phyloP scores from a whole-genome alignment of 257 asterid species.

The Scutellaria minor region DNA sequence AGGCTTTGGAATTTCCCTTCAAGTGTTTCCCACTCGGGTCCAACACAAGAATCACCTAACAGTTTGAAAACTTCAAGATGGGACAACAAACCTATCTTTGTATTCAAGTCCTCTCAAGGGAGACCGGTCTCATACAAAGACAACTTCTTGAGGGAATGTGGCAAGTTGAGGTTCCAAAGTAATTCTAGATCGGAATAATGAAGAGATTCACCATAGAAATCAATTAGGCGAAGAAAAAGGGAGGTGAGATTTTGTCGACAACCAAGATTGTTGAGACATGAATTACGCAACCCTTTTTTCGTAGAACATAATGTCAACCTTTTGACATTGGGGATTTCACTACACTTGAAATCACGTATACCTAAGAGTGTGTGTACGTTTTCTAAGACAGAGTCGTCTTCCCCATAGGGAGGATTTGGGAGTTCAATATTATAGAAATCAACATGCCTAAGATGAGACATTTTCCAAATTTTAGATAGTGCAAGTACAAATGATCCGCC shows the following conservation, averaged over 20 bases:
- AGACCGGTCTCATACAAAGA: neutral
- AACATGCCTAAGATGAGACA: neutral
- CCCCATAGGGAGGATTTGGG: too few relatives aligned
- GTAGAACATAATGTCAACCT: neutral
- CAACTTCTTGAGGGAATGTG: neutral
- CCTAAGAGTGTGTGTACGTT: neutral
- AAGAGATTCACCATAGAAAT: too few relatives aligned
- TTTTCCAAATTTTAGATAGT: conserved; percentile 1
- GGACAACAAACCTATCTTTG: neutral
- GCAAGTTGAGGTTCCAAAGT: neutral
- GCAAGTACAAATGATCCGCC: neutral
- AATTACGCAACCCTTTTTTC: too few relatives aligned
- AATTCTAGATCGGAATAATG: neutral
- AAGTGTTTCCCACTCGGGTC: too few relatives aligned
- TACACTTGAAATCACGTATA: neutral
- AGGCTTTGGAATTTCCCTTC: too few relatives aligned
- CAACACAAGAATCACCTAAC: neutral
- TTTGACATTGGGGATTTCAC: neutral
- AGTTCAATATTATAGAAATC: too few relatives aligned
- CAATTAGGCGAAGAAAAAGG: neutral
- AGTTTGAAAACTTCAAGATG: too few relatives aligned
- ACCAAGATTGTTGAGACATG: neutral
- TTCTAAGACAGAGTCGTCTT: neutral
- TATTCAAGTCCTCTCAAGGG: neutral
- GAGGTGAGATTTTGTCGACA: neutral